Evolutionary conservation across 495 filamentous ascomycete species (phyloP).

Genomic region (Lasiosphaeris hirsuta): DNA sequence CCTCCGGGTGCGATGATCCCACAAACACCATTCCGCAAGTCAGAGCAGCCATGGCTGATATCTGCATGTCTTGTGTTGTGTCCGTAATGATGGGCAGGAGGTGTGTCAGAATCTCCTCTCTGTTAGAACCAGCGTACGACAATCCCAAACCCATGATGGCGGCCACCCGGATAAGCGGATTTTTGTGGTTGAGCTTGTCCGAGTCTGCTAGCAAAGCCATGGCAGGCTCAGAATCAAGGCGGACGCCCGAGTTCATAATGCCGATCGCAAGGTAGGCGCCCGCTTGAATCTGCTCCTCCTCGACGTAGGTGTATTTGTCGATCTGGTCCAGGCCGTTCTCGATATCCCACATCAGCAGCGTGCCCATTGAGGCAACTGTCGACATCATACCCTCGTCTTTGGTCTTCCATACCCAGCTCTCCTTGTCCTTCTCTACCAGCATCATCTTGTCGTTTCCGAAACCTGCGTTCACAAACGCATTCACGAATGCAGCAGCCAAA

Average conservation of each 20-base stretch:
- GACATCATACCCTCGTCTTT: constrained; percentile 98
- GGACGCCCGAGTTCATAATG: constrained; percentile 88
- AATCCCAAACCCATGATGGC: constrained; percentile 95
- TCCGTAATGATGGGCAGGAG: constrained; percentile 86
- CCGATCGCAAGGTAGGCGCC: constrained; percentile 87
- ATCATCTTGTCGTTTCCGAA: constrained; percentile 97
- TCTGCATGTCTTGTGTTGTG: constrained; percentile 80
- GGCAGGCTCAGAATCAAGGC: constrained; percentile 80
- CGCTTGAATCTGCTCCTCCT: constrained; percentile 83
- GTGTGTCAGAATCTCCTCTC: constrained; percentile 72
- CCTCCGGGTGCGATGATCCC: constrained; percentile 82
- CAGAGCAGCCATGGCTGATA: constrained; percentile 93
- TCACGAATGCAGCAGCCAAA: constrained; percentile 92
- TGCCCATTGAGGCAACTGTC: constrained; percentile 87
- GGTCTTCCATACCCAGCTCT: constrained; percentile 97
- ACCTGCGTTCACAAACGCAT: constrained; percentile 92
- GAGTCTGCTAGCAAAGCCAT: constrained; percentile 77
- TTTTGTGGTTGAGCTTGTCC: constrained; percentile 74
- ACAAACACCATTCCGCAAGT: constrained; percentile 89
- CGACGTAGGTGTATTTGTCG: constrained; percentile 82
- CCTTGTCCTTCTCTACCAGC: constrained; percentile 76
- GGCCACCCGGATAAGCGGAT: constrained; percentile 67
- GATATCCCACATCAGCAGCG: constrained; percentile 86
- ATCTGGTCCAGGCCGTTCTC: constrained; percentile 85
- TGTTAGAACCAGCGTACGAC: constrained; percentile 88